Evolutionary conservation across 495 filamentous ascomycete genomes (phyloP).

Genomic region (Aspergillus egyptiacus): DNA sequence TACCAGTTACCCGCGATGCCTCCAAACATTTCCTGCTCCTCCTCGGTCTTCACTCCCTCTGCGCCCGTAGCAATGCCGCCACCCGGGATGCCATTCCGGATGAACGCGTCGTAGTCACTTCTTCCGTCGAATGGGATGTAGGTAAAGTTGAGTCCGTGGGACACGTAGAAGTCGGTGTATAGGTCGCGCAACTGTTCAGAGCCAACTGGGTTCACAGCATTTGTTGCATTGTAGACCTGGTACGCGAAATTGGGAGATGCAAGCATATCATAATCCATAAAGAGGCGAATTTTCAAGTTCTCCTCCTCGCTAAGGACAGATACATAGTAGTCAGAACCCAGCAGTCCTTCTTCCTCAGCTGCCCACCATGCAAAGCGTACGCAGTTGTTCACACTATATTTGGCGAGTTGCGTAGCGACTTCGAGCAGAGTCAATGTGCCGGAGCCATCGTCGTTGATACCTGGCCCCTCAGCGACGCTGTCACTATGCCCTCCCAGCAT

Average conservation of each 20-base stretch:
- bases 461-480: slow-evolving; percentile 53
- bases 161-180: slow-evolving; percentile 53
- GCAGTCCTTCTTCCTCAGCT: slow-evolving; percentile 56
- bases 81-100: slow-evolving; percentile 53
- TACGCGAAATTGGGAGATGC: slow-evolving; percentile 61
- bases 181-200: slow-evolving; percentile 56
- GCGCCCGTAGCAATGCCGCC: slow-evolving; percentile 67
- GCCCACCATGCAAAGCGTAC: slow-evolving; percentile 66
- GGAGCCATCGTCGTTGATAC: slow-evolving; percentile 64
- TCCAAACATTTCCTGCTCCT: slow-evolving; percentile 51
- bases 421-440: slow-evolving; percentile 59
- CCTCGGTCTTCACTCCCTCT: slow-evolving; percentile 57
- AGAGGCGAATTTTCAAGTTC: slow-evolving; percentile 52
- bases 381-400: slow-evolving; percentile 55
- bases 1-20: slow-evolving; percentile 53
- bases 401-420: slow-evolving; percentile 52
- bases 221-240: slow-evolving; percentile 61
- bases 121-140: slow-evolving; percentile 57
- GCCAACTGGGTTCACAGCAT: slow-evolving; percentile 54
- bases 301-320: slow-evolving; percentile 42
- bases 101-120: slow-evolving; percentile 62
- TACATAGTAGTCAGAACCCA: slow-evolving; percentile 57
- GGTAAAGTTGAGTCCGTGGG: slow-evolving; percentile 36
- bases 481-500: slow-evolving; percentile 61
- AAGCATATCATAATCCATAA: slow-evolving; percentile 75